Evolutionary conservation across 176 grass and related monocot species (phyloP).

Genomic region (Eremochloa ophiuroides): DNA sequence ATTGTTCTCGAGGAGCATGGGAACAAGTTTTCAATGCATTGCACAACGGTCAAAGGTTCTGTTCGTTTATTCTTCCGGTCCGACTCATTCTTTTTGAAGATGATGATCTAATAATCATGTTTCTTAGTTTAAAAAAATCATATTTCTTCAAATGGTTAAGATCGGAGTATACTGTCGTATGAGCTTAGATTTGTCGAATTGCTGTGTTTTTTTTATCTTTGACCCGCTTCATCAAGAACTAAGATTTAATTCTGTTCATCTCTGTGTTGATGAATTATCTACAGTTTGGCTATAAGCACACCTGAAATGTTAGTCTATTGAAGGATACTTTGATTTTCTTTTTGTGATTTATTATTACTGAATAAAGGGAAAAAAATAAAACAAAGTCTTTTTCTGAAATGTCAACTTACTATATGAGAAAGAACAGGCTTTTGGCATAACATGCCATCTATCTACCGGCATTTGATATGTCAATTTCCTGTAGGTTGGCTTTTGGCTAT

Average conservation of each 20-base stretch:
- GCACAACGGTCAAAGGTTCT: constrained; percentile 47
- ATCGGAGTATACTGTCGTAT: not conserved
- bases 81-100: constrained; percentile 14
- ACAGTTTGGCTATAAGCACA: not conserved
- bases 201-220: not conserved
- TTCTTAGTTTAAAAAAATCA: too few relatives aligned
- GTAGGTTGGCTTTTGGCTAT: constrained; percentile 83
- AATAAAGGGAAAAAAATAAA: not conserved
- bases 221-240: not conserved
- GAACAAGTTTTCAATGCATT: constrained; percentile 34
- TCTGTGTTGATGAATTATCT: not conserved
- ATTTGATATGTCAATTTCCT: constrained; percentile 14
- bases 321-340: not conserved
- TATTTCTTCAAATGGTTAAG: constrained; percentile 12
- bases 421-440: not conserved
- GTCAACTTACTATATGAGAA: not conserved
- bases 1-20: constrained; percentile 38
- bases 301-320: not conserved
- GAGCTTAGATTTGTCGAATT: not conserved
- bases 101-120: not conserved
- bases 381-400: not conserved
- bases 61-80: constrained; percentile 32
- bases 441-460: not conserved
- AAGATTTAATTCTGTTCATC: not conserved
- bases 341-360: not conserved